These are phyloP conservation scores for Porogramme epimiltina DNA, from an alignment of 1,284 basidiomycete species.

Conservation along the genomic window DNA sequence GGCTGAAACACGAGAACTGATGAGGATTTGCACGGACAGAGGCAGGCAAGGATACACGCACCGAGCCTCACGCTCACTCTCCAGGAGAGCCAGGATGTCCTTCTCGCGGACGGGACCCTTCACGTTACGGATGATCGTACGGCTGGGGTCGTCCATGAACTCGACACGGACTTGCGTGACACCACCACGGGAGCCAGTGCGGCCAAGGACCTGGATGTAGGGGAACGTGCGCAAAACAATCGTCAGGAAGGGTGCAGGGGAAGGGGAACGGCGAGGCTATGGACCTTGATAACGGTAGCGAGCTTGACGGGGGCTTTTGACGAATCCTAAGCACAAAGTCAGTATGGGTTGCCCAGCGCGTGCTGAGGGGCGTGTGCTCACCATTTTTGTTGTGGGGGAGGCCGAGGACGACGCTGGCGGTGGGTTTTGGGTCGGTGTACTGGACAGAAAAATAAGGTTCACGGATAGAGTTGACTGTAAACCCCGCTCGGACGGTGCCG, in stretches of 20 bases:
- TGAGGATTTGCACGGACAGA: constrained; percentile 3
- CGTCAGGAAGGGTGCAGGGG: constrained; percentile 7
- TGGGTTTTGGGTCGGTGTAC: constrained; percentile 30
- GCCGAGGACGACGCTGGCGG: constrained; percentile 28
- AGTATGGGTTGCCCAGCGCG: not conserved
- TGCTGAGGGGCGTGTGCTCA: constrained; percentile 10
- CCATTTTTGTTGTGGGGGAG: constrained; percentile 27
- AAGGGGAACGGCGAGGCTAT: constrained; percentile 13
- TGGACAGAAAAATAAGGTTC: constrained; percentile 32
- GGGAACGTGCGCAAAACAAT: not conserved
- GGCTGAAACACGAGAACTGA: constrained; percentile 29
- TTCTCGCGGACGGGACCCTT: constrained; percentile 97
- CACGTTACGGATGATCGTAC: constrained; percentile 98
- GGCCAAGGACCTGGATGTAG: constrained; percentile 83
- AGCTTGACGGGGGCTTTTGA: constrained; percentile 93
- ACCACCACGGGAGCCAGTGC: constrained; percentile 99
- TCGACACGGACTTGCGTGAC: constrained; percentile 99
- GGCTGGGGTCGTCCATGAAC: constrained; percentile 97
- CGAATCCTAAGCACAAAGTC: constrained; percentile 55
- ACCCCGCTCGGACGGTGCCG: constrained; percentile 25
- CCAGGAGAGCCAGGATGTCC: constrained; percentile 97
- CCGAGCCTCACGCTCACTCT: constrained; percentile 99
- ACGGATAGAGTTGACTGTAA: constrained; percentile 12
- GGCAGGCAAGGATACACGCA: constrained; percentile 46
- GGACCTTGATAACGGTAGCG: constrained; percentile 93